Evolutionary conservation across 768 basidiomycete genomes (phyloP).

Genomic region (Lyophyllum decastes): DNA sequence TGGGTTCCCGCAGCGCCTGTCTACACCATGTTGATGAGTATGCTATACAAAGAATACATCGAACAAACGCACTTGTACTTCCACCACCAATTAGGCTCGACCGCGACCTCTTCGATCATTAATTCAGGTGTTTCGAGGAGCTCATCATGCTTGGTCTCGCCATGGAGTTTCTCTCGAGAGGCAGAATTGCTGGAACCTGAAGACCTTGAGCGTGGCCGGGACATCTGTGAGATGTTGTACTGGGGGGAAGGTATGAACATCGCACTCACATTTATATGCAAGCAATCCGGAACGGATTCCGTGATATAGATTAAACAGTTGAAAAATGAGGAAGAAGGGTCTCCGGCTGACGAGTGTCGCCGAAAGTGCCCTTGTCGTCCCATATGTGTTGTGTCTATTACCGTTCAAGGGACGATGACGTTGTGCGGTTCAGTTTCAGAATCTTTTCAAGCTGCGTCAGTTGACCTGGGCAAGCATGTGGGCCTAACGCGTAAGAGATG

Average conservation of each 20-base stretch:
- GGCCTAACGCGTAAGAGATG: neutral
- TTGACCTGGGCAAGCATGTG: neutral
- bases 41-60: neutral
- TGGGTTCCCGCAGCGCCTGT: conserved; percentile 35
- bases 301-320: neutral
- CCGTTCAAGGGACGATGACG: neutral
- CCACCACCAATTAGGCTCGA: conserved; percentile 25
- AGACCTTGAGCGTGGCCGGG: conserved; percentile 1
- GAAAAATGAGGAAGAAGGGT: neutral
- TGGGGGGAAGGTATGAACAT: neutral
- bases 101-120: neutral
- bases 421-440: neutral
- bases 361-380: neutral
- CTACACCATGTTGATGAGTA: conserved; percentile 11
- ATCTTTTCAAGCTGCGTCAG: neutral
- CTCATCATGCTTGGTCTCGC: neutral
- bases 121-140: neutral
- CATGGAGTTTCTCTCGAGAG: neutral
- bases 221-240: neutral
- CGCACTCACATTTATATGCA: neutral
- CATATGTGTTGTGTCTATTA: neutral
- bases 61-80: conserved; percentile 24
- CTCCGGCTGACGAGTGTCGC: neutral
- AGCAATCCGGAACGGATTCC: neutral
- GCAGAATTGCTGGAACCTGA: neutral